Base-by-base conservation (phyloP, 371 early-diverging fungal species). In the Mortierella polycephala region DNA sequence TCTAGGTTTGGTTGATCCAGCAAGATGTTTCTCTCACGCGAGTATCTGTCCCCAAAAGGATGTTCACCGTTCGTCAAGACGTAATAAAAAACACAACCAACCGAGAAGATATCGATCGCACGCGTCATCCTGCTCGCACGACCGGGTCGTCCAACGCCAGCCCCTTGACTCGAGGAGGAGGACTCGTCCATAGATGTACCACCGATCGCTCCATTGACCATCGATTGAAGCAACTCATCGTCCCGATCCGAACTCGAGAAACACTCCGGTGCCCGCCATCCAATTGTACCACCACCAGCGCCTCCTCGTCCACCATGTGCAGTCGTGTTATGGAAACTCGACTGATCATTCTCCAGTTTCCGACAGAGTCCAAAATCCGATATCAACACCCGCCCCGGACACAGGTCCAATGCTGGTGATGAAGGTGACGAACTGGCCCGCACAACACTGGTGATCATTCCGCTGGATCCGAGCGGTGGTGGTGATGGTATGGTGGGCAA, bases 331-430 rank as follows among this genome's bases (percentile, higher is more conserved):
- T 96, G 92, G 81, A 99, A 98, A 46, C 95, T 94, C 57, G 94
- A 95, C 69, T 98, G 96, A 61, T 95, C 96, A 44, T 93, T 95
- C 59, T 94, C 95, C 18, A 99, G 86, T 58, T 95, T 93, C 73
- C 98, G 96, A 64, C 97, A 96, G 49, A 99, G 88, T 18, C 99
- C 99, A 87, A 99, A 98, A 82, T 99, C 99, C 45, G 97, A 96
- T 13, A 99, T 94, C 62, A 99, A 82, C 0, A 96, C 88, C 14
- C 97, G 89, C 60, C 93, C 72, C 0, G 74, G 64, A 39, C 46
- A 60, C 40, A 71, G 14, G 23, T 81, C 71, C 21, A 64, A 57
- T 7, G 81, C 81, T 14, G 84, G 74, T 2, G 71, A 64, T 6
- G 71, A 64, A 49, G 70, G 46, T 18, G 45, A 23, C 5, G 55